Evolutionary conservation across 176 grass and related monocot genomes (phyloP).

Genomic region (Elaeis guineensis): DNA sequence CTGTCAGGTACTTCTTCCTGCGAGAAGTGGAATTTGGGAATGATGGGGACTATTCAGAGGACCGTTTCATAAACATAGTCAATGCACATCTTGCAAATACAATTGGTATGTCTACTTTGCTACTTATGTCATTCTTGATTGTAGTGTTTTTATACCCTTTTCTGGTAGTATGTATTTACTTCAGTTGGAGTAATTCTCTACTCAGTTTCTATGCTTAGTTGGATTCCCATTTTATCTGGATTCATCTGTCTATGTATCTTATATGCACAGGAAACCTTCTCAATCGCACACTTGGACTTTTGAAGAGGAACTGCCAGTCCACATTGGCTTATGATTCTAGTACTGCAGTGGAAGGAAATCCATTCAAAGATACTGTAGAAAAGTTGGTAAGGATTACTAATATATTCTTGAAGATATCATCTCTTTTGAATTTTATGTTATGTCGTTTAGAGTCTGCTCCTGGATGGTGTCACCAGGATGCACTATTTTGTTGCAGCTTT

Average conservation of each 20-base stretch:
- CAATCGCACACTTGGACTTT: slow-evolving; percentile 82
- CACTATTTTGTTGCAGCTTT: too few species aligned
- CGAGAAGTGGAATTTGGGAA: slow-evolving; percentile 92
- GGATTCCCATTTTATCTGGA: too few species aligned
- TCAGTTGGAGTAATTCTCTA: too few species aligned
- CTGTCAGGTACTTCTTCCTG: slow-evolving; percentile 96
- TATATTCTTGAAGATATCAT: background rate
- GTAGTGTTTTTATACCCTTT: too few species aligned
- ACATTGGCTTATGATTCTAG: slow-evolving; percentile 55
- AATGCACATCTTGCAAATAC: slow-evolving; percentile 98
- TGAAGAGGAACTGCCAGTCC: slow-evolving; percentile 93
- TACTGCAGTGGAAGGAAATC: slow-evolving; percentile 56
- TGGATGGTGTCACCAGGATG: too few species aligned
- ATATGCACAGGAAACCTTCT: slow-evolving; percentile 76
- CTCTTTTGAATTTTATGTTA: too few species aligned
- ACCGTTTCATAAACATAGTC: slow-evolving; percentile 86
- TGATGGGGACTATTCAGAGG: slow-evolving; percentile 98
- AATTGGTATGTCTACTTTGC: slow-evolving; percentile 43
- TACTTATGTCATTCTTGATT: too few species aligned
- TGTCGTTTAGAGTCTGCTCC: too few species aligned
- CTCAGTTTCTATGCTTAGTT: too few species aligned
- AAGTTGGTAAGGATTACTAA: slow-evolving; percentile 47
- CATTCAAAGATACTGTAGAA: slow-evolving; percentile 54
- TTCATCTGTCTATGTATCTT: background rate
- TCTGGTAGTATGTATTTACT: too few species aligned